Percentiles rank a stretch among this genome's conserved stretches.
phyloP scores from a whole-genome alignment of 192 early-diverging fungal species.

The Powellomyces hirtus region DNA sequence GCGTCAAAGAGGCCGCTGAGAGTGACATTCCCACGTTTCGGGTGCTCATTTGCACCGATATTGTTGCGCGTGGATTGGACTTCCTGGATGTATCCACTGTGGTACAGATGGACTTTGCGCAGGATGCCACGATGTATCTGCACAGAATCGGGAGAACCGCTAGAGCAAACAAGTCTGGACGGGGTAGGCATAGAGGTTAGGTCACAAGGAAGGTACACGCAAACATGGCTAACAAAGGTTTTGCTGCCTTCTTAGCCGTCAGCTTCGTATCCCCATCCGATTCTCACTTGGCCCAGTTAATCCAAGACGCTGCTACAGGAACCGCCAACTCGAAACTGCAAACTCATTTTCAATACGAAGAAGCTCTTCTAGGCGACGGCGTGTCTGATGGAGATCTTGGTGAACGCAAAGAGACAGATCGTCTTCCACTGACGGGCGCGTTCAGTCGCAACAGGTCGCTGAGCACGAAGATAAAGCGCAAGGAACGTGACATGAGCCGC shows the following conservation, averaged over 20 bases:
- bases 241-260: background rate
- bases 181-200: constrained; percentile 16
- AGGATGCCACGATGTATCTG: constrained; percentile 81
- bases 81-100: constrained; percentile 75
- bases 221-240: background rate
- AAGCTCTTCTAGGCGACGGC: background rate
- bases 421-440: background rate
- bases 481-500: background rate
- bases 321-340: background rate
- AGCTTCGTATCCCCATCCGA: background rate
- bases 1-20: background rate
- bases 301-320: background rate
- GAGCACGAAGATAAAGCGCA: constrained; percentile 8
- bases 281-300: background rate
- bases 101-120: constrained; percentile 84
- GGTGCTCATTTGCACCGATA: constrained; percentile 76
- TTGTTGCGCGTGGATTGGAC: constrained; percentile 89
- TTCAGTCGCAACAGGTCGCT: background rate
- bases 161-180: constrained; percentile 76
- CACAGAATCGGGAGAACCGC: constrained; percentile 92
- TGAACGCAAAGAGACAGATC: background rate
- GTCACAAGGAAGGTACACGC: background rate
- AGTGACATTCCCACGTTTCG: constrained; percentile 3
- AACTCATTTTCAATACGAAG: background rate
- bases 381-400: background rate